Base-by-base conservation (phyloP, 768 basidiomycete species). In the Naganishia vaughanmartiniae region DNA sequence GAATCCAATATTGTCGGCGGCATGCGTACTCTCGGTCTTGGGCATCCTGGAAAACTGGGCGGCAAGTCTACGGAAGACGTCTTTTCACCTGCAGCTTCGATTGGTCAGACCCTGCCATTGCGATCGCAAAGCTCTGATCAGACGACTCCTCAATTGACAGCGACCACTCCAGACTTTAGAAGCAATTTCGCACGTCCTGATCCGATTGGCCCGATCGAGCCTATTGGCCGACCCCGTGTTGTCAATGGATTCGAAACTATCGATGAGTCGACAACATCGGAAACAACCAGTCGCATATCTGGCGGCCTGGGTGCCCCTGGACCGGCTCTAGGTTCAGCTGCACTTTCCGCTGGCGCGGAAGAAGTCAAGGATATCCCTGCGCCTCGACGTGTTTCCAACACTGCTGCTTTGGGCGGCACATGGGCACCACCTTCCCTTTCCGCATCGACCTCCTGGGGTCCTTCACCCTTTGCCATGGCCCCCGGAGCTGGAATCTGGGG, bases 301-400 rank as follows among this genome's bases (percentile, higher is more conserved):
- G 57, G 39, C 28, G 21, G 51, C 17, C 71, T 75, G 26, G 73
- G 76, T 17, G 70, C 72, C 19, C 73, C 76, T 26, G 78, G 78
- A 34, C 73, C 76, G 51, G 77, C 78, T 1, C 72, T 80, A 26
- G 79, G 79, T 12, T 80, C 79, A 15, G 79, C 79, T 6, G 79
- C 79, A 12, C 74, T 80, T 1, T 54, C 51, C 24, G 65, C 71
- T 42, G 77, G 76, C 17, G 78, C 73, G 30, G 79, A 80, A 67
- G 79, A 80, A 72, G 79, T 79, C 65, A 77, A 63, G 60, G 60
- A 79, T 58, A 73, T 73, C 36, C 75, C 77, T 54, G 69, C 71
- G 28, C 67, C 75, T 56, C 48, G 77, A 39, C 63, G 67, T 9
- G 58, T 76, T 14, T 78, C 77, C 26, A 76, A 78, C 54, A 69